phyloP scores from a whole-genome alignment of 495 filamentous ascomycete species.

The Oleoguttula mirabilis region DNA sequence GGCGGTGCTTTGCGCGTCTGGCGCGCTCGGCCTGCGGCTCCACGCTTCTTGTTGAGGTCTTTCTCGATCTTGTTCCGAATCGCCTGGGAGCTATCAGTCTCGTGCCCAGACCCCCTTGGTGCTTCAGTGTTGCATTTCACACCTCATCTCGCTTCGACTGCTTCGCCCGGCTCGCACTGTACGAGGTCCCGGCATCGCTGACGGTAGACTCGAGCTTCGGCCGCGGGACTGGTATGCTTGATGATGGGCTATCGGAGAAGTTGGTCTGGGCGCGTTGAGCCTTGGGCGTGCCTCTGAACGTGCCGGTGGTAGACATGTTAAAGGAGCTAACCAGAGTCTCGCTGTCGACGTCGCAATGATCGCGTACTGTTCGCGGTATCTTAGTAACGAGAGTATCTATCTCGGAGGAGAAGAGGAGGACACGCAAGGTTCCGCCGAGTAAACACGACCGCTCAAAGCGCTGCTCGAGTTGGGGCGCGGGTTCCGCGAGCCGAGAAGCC shows the following conservation, averaged over 20 bases:
- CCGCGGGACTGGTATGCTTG: constrained; percentile 55
- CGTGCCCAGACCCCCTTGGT: too few species aligned
- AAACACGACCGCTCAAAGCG: too few species aligned
- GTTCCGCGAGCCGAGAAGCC: too few species aligned
- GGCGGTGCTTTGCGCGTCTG: constrained; percentile 87
- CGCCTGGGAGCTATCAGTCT: constrained; percentile 50
- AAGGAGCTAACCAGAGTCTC: too few species aligned
- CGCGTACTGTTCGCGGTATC: too few species aligned
- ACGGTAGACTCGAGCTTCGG: constrained; percentile 57
- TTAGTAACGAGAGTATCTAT: too few species aligned
- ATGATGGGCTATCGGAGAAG: constrained; percentile 64
- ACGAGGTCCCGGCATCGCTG: constrained; percentile 62
- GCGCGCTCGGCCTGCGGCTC: constrained; percentile 59
- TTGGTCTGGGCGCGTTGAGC: constrained; percentile 51
- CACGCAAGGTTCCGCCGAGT: too few species aligned
- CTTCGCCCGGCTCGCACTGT: constrained; percentile 81
- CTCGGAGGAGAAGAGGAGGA: too few species aligned
- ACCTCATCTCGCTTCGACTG: constrained; percentile 98
- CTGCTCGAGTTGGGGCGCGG: too few species aligned
- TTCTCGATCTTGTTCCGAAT: constrained; percentile 93
- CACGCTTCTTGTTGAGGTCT: constrained; percentile 95
- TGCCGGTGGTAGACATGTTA: constrained; percentile 50
- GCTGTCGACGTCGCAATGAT: neutral
- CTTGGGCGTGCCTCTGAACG: constrained; percentile 51
- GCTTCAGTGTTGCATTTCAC: neutral